Evolutionary conservation across 768 basidiomycete species (phyloP).

Genomic region (Pleurotus sapidus): DNA sequence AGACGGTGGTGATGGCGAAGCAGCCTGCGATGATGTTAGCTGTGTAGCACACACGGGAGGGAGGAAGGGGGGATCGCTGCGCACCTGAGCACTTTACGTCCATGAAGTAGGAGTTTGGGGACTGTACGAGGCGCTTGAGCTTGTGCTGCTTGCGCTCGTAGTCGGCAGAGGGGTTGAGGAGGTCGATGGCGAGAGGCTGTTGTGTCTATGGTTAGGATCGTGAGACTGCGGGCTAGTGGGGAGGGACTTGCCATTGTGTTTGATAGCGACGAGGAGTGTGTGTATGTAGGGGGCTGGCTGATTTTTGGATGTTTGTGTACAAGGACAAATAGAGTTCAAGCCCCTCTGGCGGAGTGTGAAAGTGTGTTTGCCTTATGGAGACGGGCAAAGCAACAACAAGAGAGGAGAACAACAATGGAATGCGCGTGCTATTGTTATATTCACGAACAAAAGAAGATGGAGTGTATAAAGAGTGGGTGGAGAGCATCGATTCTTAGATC

Average conservation of each 20-base stretch:
- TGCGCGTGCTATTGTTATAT: neutral
- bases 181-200: slow-evolving; percentile 94
- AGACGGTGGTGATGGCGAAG: slow-evolving; percentile 94
- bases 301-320: slow-evolving; percentile 7
- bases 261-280: slow-evolving; percentile 15
- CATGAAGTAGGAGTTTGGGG: slow-evolving; percentile 99
- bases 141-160: slow-evolving; percentile 91
- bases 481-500: too few relatives aligned
- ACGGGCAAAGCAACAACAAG: neutral
- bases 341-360: slow-evolving; percentile 1
- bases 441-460: neutral
- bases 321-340: slow-evolving; percentile 1
- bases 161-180: slow-evolving; percentile 92
- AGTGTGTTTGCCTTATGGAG: neutral
- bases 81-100: slow-evolving; percentile 97
- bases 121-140: slow-evolving; percentile 98
- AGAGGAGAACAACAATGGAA: neutral
- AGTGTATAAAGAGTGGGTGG: slow-evolving; percentile 2
- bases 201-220: neutral
- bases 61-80: slow-evolving; percentile 23
- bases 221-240: neutral
- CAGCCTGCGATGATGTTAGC: slow-evolving; percentile 53
- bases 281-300: neutral
- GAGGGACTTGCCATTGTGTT: slow-evolving; percentile 6
- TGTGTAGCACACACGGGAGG: slow-evolving; percentile 11